A percentile compares a stretch with the other conserved stretches of the same genome.
phyloP scores from a whole-genome alignment of 2,329 filamentous ascomycete genomes.

The Stagonosporopsis vannaccii region DNA sequence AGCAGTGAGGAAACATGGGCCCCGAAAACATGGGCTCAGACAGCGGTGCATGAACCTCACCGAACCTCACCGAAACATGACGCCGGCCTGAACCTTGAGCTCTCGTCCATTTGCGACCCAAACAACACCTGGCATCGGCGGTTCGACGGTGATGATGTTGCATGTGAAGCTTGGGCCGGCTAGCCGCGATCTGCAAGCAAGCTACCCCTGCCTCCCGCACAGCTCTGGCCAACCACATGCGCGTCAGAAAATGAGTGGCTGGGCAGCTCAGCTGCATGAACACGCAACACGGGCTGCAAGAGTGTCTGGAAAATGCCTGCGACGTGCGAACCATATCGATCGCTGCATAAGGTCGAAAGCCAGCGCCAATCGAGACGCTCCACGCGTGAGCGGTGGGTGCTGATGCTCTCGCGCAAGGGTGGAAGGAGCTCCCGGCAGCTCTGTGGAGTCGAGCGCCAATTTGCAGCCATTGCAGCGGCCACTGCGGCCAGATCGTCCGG shows the following conservation, averaged over 20 bases:
- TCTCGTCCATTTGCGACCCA: not conserved
- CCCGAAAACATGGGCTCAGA: too few relatives aligned
- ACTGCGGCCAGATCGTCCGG: constrained; percentile 28
- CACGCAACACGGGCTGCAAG: constrained; percentile 40
- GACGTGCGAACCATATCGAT: constrained; percentile 32
- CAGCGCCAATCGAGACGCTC: constrained; percentile 41
- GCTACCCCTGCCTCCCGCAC: constrained; percentile 16
- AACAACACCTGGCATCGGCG: constrained; percentile 9
- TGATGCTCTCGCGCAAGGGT: constrained; percentile 10
- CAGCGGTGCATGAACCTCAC: too few relatives aligned
- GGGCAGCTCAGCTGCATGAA: constrained; percentile 28
- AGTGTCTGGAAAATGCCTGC: constrained; percentile 28
- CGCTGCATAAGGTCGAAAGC: constrained; percentile 6
- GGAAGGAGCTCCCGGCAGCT: constrained; percentile 26
- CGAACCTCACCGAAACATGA: constrained; percentile 1
- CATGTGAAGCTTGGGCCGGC: constrained; percentile 19
- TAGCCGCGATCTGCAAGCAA: constrained; percentile 13
- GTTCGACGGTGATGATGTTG: constrained; percentile 10
- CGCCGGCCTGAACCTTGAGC: not conserved
- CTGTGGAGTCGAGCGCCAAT: constrained; percentile 17
- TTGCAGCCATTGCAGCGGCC: constrained; percentile 22
- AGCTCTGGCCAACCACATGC: constrained; percentile 10
- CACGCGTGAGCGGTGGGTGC: constrained; percentile 35
- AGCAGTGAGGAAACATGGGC: not conserved
- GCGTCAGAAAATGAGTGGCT: constrained; percentile 34